Conservation (phyloP, 441 rosid genomes). For the Populus trichocarpa region DNA sequence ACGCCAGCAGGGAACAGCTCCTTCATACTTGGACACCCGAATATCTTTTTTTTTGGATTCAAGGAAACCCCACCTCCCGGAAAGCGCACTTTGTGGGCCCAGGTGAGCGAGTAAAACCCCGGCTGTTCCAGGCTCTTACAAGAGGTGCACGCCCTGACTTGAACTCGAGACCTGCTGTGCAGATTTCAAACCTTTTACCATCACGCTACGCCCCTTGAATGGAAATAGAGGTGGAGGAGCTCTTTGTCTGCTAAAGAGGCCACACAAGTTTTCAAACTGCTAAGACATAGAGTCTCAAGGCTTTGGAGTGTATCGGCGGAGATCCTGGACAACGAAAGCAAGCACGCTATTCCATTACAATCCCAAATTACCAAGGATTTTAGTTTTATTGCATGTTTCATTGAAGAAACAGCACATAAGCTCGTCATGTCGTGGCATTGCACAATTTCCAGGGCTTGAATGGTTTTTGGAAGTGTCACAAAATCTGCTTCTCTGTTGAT, state of each 20-base stretch:
- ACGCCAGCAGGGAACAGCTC: slow-evolving; percentile 7
- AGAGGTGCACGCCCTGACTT: too few species aligned
- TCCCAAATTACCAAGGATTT: neutral
- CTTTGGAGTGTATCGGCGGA: neutral
- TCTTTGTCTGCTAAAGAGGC: slow-evolving; percentile 5
- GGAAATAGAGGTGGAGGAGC: neutral
- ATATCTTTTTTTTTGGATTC: neutral
- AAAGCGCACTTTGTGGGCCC: too few species aligned
- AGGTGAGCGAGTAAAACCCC: too few species aligned
- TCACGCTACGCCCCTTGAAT: neutral
- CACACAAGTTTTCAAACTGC: neutral
- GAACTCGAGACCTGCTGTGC: too few species aligned
- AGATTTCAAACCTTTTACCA: too few species aligned
- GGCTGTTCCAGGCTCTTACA: too few species aligned
- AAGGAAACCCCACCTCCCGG: neutral
- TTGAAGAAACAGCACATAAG: neutral
- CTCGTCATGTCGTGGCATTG: neutral
- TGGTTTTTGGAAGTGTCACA: neutral
- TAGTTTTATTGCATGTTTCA: slow-evolving; percentile 5
- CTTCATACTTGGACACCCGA: slow-evolving; percentile 12
- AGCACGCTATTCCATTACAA: slow-evolving; percentile 8
- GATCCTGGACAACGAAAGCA: slow-evolving; percentile 2
- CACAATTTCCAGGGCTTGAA: neutral
- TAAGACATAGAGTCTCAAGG: slow-evolving; percentile 9
- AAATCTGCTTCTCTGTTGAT: neutral